Evolutionary conservation across 805 yeast species (phyloP), one percentile per base, ranked within the genome.

Genomic region (Kluyveromyces starmeri): DNA sequence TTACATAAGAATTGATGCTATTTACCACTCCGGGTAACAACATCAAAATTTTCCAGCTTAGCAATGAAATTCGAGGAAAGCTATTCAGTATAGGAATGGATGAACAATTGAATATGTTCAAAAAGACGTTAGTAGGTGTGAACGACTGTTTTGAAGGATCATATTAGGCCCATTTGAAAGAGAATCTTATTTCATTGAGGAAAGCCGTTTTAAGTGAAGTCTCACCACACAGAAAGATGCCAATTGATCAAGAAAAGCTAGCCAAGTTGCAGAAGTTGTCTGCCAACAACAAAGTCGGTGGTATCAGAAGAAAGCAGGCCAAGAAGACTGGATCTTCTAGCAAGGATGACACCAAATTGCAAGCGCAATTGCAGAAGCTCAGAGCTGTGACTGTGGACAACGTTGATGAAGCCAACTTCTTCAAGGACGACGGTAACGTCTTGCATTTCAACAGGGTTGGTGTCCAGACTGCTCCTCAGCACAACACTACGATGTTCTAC

Each of bases 351-450:
- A 71, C 85, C 64, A 86, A 88, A 68, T 73, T 89, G 63, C 86
- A 84, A 68, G 83, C 78, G 52, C 76, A 89, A 57, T 71, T 89
- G 67, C 80, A 78, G 64, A 86, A 88, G 70, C 72, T 89, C 62
- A 80, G 83, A 66, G 94, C 88, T 47, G 83, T 81, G 66, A 81
- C 85, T 55, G 68, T 89, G 52, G 86, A 82, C 49, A 85, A 83
- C 56, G 79, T 89, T 55, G 94, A 85, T 63, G 96, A 89, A 72
- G 97, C 95, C 58, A 89, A 88, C 77, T 83, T 89, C 73, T 88
- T 92, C 83, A 82, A 73, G 66, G 95, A 85, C 46, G 96, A 89
- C 64, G 96, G 96, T 60, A 81, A 79, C 61, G 96, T 92, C 46
- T 70, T 89, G 65, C 96, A 89, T 71, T 85, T 92, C 75, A 78